A percentile compares a stretch with the other conserved stretches of the same genome.
These are phyloP conservation scores for Proliferodiscus dingleyae DNA, from an alignment of 2,329 filamentous ascomycete species.

Conservation along the genomic window DNA sequence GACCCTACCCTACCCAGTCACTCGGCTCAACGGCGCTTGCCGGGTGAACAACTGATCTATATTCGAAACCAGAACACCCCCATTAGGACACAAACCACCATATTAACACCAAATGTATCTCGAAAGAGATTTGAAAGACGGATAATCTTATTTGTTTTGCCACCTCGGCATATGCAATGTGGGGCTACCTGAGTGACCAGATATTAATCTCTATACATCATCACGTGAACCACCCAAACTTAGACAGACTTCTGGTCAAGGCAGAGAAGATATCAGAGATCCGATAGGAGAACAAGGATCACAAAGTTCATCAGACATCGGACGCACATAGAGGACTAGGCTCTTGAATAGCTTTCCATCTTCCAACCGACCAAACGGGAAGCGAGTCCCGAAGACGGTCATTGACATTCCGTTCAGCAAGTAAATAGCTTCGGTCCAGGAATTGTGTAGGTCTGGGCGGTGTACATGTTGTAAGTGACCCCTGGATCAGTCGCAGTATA, in stretches of 20 bases:
- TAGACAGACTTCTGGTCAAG: no score
- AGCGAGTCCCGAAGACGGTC: no score
- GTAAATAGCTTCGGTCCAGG: constrained; percentile 45
- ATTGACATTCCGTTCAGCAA: constrained; percentile 36
- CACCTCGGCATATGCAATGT: background rate
- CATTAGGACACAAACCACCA: background rate
- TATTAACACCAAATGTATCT: background rate
- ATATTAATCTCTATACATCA: background rate
- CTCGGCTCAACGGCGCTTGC: background rate
- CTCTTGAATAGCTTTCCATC: no score
- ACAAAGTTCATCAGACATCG: no score
- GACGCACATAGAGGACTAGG: no score
- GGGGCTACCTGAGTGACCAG: background rate
- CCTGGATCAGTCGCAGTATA: constrained; percentile 32
- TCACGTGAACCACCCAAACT: background rate
- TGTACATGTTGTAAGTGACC: constrained; percentile 25
- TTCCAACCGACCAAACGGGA: no score
- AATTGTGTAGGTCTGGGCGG: constrained; percentile 39
- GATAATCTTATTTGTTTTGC: background rate
- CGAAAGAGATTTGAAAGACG: background rate
- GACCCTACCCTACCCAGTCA: no score
- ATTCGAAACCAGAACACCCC: background rate
- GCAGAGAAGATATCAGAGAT: no score
- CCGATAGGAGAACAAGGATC: no score
- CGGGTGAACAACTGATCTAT: background rate